Evolutionary conservation across 768 basidiomycete species (phyloP).

Genomic region (Collybiopsis confluens): DNA sequence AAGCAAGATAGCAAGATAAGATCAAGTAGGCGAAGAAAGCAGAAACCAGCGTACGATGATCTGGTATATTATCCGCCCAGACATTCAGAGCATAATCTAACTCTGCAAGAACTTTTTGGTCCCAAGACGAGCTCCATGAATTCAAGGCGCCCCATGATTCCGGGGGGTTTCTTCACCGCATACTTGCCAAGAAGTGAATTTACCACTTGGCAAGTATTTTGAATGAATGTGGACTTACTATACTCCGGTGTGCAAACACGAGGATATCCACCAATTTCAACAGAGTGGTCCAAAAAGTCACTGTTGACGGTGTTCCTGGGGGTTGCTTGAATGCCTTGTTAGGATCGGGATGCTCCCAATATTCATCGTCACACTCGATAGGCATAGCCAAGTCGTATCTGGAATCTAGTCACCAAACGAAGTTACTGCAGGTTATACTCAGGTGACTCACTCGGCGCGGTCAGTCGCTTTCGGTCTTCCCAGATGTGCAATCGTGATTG

Average conservation of each 20-base stretch:
- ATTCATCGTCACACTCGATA: conserved; percentile 64
- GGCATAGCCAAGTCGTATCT: conserved; percentile 63
- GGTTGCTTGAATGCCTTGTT: conserved; percentile 51
- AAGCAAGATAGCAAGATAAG: neutral
- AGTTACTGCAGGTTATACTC: conserved; percentile 14
- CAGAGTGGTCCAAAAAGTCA: conserved; percentile 40
- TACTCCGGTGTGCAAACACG: conserved; percentile 44
- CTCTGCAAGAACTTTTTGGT: conserved; percentile 47
- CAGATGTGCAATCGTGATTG: conserved; percentile 28
- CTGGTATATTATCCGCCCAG: conserved; percentile 51
- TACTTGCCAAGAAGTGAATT: conserved; percentile 64
- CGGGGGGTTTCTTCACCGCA: conserved; percentile 59
- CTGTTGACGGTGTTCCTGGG: conserved; percentile 36
- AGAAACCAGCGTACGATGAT: conserved; percentile 21
- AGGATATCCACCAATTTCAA: conserved; percentile 49
- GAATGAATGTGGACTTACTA: conserved; percentile 32
- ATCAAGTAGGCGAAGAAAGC: conserved; percentile 7
- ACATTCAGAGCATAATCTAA: conserved; percentile 52
- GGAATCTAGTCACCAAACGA: too few species aligned
- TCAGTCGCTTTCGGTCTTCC: conserved; percentile 37
- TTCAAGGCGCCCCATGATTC: conserved; percentile 43
- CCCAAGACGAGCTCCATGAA: conserved; percentile 40
- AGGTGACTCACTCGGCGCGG: neutral
- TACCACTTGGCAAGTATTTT: neutral
- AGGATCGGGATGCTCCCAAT: conserved; percentile 47